phyloP scores from a whole-genome alignment of 1,284 basidiomycete species.

The Cutaneotrichosporon spelunceum region DNA sequence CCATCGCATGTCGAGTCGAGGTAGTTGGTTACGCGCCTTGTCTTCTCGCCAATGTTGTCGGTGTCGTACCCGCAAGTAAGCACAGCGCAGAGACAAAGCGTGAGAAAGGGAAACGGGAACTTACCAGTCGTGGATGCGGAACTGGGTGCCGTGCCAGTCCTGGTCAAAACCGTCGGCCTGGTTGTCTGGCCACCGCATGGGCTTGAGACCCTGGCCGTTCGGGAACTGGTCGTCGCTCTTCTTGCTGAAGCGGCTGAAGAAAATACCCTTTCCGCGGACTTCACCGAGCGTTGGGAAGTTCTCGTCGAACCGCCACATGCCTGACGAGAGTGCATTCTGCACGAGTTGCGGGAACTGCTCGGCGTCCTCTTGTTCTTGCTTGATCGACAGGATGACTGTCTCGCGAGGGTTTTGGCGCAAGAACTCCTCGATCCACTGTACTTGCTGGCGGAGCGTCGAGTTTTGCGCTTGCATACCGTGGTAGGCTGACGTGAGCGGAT shows the following conservation, averaged over 20 bases:
- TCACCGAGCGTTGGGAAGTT: slow-evolving; percentile 72
- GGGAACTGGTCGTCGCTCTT: slow-evolving; percentile 57
- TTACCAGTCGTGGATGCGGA: slow-evolving; percentile 78
- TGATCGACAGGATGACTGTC: slow-evolving; percentile 76
- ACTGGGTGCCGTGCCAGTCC: slow-evolving; percentile 58
- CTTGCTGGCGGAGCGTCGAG: slow-evolving; percentile 61
- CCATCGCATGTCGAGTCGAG: slow-evolving; percentile 23
- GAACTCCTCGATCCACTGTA: slow-evolving; percentile 60
- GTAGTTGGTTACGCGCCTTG: slow-evolving; percentile 51
- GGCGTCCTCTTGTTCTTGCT: slow-evolving; percentile 64
- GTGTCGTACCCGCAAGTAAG: slow-evolving; percentile 17
- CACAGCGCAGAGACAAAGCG: neutral
- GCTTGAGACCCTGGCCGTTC: slow-evolving; percentile 67
- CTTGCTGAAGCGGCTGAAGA: slow-evolving; percentile 69
- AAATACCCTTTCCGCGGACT: slow-evolving; percentile 72
- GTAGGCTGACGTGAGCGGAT: slow-evolving; percentile 56
- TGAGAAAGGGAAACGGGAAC: slow-evolving; percentile 38
- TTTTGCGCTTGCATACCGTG: slow-evolving; percentile 72
- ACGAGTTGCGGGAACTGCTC: slow-evolving; percentile 64
- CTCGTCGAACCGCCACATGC: slow-evolving; percentile 76
- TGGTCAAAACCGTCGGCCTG: slow-evolving; percentile 67
- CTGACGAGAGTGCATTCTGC: slow-evolving; percentile 60
- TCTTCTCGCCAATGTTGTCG: slow-evolving; percentile 49
- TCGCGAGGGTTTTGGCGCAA: slow-evolving; percentile 63
- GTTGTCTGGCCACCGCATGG: slow-evolving; percentile 75